phyloP scores from a whole-genome alignment of 106 monocot species.

The Narthecium ossifragum region DNA sequence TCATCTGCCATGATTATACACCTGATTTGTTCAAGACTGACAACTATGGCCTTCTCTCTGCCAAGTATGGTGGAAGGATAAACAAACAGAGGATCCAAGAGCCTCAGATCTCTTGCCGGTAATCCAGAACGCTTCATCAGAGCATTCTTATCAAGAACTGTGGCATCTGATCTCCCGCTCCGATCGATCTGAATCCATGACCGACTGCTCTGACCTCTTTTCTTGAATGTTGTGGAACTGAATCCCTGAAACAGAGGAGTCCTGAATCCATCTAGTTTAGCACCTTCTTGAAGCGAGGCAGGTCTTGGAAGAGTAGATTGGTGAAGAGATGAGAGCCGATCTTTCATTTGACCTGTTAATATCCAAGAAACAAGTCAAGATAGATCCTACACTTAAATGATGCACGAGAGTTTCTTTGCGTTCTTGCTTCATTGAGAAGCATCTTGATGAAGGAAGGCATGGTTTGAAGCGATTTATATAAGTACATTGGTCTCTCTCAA shows the following conservation, averaged over 20 bases:
- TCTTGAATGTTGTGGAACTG: slow-evolving; percentile 22
- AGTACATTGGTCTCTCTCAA: no score
- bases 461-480: no score
- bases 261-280: slow-evolving; percentile 11
- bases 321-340: neutral
- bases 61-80: slow-evolving; percentile 57
- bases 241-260: slow-evolving; percentile 21
- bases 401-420: no score
- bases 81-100: slow-evolving; percentile 56
- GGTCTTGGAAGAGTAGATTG: slow-evolving; percentile 5
- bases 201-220: slow-evolving; percentile 32
- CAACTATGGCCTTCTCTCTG: slow-evolving; percentile 70
- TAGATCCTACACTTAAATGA: no score
- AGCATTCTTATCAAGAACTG: slow-evolving; percentile 44
- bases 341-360: slow-evolving; percentile 1
- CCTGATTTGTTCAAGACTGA: slow-evolving; percentile 68
- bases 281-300: slow-evolving; percentile 16
- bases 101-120: slow-evolving; percentile 25
- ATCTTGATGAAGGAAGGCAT: no score
- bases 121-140: slow-evolving; percentile 52
- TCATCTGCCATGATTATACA: slow-evolving; percentile 81
- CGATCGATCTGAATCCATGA: slow-evolving; percentile 68
- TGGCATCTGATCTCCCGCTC: slow-evolving; percentile 31
- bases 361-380: no score
- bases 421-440: no score